These are phyloP conservation scores for Dothideomycetes sp. DNA, from an alignment of 2,329 filamentous ascomycete species.

Conservation along the genomic window DNA sequence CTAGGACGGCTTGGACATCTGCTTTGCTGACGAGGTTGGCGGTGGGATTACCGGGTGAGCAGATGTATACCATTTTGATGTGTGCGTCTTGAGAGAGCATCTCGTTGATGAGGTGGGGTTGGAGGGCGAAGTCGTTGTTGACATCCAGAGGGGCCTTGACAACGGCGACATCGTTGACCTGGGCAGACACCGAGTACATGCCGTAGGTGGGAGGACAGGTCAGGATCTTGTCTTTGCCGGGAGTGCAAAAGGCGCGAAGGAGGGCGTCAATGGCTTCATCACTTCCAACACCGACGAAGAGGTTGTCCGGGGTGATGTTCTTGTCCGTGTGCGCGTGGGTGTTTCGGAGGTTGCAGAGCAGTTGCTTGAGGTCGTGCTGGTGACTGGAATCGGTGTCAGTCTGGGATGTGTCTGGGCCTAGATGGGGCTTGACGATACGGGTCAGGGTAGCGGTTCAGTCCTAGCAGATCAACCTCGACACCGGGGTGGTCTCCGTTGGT, in stretches of 20 bases:
- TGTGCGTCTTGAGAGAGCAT: conserved; percentile 50
- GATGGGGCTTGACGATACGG: conserved; percentile 38
- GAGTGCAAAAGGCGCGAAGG: conserved; percentile 83
- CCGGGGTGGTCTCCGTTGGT: conserved; percentile 29
- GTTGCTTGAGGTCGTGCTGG: conserved; percentile 75
- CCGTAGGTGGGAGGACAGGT: conserved; percentile 96
- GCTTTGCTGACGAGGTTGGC: conserved; percentile 65
- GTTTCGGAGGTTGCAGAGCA: conserved; percentile 79
- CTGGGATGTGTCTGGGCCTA: neutral
- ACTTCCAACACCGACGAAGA: conserved; percentile 91
- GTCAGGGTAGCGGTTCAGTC: conserved; percentile 90
- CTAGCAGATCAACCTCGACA: conserved; percentile 61
- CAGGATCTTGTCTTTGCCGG: conserved; percentile 78
- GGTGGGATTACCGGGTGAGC: conserved; percentile 91
- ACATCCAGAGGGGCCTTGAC: conserved; percentile 74
- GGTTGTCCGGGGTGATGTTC: conserved; percentile 63
- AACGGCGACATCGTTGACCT: conserved; percentile 82
- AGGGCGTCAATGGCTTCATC: conserved; percentile 96
- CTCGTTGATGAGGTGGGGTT: conserved; percentile 56
- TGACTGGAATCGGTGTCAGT: conserved; percentile 40
- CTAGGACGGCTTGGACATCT: conserved; percentile 62
- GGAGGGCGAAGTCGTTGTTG: conserved; percentile 61
- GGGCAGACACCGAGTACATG: conserved; percentile 93
- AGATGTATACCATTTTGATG: conserved; percentile 86
- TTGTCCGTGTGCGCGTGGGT: conserved; percentile 68